Percentiles rank a stretch among this genome's conserved stretches.
Evolutionary conservation across 1,139 yeast genomes (phyloP).

Genomic region (Ogataea hybrid): DNA sequence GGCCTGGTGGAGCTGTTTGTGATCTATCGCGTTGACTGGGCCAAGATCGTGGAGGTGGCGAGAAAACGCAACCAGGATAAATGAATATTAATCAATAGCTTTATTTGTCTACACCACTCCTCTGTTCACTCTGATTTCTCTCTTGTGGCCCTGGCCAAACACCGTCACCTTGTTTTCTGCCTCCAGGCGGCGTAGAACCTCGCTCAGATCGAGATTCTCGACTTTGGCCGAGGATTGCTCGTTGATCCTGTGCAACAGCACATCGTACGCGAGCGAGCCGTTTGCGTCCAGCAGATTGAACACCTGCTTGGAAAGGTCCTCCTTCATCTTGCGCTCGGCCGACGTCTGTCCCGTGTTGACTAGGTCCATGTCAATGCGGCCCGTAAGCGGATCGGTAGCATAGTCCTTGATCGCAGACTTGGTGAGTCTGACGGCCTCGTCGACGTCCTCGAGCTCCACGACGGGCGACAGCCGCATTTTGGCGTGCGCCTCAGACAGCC

Average conservation of each 20-base stretch:
- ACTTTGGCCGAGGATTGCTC: conserved; percentile 69
- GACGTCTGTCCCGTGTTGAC: conserved; percentile 95
- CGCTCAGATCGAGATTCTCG: conserved; percentile 69
- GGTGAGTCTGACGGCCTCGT: conserved; percentile 89
- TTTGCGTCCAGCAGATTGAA: conserved; percentile 43
- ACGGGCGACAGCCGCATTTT: conserved; percentile 77
- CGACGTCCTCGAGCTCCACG: conserved; percentile 82
- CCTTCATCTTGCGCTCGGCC: conserved; percentile 78
- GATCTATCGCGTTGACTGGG: conserved; percentile 56
- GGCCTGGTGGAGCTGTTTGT: conserved; percentile 57
- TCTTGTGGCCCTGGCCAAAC: conserved; percentile 70
- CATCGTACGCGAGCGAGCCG: conserved; percentile 55
- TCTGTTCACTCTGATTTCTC: conserved; percentile 48
- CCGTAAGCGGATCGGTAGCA: conserved; percentile 97
- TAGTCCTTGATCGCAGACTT: conserved; percentile 94
- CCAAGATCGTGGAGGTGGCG: conserved; percentile 44
- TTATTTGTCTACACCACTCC: conserved; percentile 1
- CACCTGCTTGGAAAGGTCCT: conserved; percentile 67
- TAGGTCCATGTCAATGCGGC: conserved; percentile 95
- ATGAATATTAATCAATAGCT: not conserved
- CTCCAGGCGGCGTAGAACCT: conserved; percentile 63
- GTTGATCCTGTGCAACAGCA: conserved; percentile 59
- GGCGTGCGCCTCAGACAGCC: conserved; percentile 95
- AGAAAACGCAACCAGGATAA: conserved; percentile 14
- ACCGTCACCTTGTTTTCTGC: conserved; percentile 75